Evolutionary conservation across 306 rosid species (phyloP).

Genomic region (Lathyrus oleraceus): DNA sequence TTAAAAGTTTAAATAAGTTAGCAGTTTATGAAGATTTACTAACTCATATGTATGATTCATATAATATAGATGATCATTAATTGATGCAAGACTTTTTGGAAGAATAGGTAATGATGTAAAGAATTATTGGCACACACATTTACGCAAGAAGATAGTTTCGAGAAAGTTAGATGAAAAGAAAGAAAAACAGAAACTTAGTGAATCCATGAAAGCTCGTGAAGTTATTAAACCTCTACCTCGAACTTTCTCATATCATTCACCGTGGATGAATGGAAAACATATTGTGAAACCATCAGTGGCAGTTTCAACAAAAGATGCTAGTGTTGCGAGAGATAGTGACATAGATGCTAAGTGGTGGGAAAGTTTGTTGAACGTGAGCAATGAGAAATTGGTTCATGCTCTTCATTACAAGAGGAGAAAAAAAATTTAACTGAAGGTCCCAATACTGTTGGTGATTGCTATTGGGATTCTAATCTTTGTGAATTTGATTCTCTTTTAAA

Average conservation of each 20-base stretch:
- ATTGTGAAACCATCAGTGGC: background rate
- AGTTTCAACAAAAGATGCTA: background rate
- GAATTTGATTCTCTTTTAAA: background rate
- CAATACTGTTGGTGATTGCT: background rate
- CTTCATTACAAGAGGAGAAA: background rate
- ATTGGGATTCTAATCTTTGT: background rate
- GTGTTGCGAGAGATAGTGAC: background rate
- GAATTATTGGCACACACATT: conserved; percentile 10
- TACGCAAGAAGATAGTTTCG: background rate
- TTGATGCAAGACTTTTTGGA: conserved; percentile 9
- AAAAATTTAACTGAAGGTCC: no score
- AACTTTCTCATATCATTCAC: background rate
- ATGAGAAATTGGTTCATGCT: background rate
- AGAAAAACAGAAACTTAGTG: background rate
- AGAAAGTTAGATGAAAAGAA: background rate
- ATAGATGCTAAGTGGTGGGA: background rate
- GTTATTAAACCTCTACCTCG: background rate
- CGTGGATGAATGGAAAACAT: conserved; percentile 6
- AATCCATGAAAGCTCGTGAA: no score
- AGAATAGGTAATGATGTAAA: conserved; percentile 12
- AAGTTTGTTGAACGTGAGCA: background rate
- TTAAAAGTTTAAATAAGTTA: no score
- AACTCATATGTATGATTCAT: background rate
- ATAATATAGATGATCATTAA: conserved; percentile 16
- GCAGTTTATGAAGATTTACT: no score